These are phyloP conservation scores for Penicillium sp. DNA, from an alignment of 2,329 filamentous ascomycete genomes.

Conservation along the genomic window DNA sequence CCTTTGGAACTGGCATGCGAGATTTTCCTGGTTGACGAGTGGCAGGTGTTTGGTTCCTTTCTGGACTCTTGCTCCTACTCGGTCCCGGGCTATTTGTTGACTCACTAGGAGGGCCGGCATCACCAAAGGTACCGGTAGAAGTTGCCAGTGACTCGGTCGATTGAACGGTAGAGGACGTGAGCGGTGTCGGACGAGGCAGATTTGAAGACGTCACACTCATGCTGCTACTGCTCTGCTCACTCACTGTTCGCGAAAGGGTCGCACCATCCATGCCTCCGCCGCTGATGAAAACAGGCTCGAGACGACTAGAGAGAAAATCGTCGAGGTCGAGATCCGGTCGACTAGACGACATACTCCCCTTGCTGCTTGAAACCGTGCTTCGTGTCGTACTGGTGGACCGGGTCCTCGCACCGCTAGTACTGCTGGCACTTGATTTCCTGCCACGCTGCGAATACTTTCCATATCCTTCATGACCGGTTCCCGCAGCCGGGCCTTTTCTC, in stretches of 20 bases:
- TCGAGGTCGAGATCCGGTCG: slow-evolving; percentile 49
- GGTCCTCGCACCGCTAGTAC: slow-evolving; percentile 42
- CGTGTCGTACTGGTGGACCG: slow-evolving; percentile 45
- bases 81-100: slow-evolving; percentile 5
- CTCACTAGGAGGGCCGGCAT: slow-evolving; percentile 13
- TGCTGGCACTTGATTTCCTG: slow-evolving; percentile 46
- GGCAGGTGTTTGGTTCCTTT: slow-evolving; percentile 3
- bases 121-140: slow-evolving; percentile 26
- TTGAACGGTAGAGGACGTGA: slow-evolving; percentile 31
- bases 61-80: slow-evolving; percentile 8
- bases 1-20: slow-evolving; percentile 30
- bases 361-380: slow-evolving; percentile 41
- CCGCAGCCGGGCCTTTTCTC: slow-evolving; percentile 80
- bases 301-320: slow-evolving; percentile 50
- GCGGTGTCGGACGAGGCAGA: slow-evolving; percentile 22
- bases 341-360: slow-evolving; percentile 44
- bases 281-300: slow-evolving; percentile 53
- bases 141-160: slow-evolving; percentile 39
- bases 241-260: slow-evolving; percentile 40
- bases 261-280: slow-evolving; percentile 45
- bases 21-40: slow-evolving; percentile 10
- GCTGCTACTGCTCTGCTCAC: slow-evolving; percentile 43
- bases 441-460: slow-evolving; percentile 51
- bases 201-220: slow-evolving; percentile 35
- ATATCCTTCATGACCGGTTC: slow-evolving; percentile 83